Percentiles rank a stretch among this genome's conserved stretches.
Conservation (phyloP, 129 eudicot species). For the Tagetes erecta region DNA sequence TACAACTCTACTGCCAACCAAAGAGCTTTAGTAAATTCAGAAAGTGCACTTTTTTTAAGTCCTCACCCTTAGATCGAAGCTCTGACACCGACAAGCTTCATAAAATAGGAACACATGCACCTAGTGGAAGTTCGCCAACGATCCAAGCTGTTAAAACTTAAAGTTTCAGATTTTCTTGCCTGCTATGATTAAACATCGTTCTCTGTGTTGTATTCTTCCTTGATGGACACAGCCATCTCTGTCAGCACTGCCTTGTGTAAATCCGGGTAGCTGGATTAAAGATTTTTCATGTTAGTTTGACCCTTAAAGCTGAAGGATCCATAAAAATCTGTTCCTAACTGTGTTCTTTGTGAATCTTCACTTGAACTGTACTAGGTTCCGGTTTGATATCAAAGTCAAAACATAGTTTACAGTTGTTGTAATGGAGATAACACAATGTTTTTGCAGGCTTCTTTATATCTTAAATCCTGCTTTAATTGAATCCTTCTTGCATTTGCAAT, state of each 20-base stretch:
- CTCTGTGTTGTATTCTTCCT: background rate
- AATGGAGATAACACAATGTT: background rate
- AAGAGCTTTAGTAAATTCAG: no score
- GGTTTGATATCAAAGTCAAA: background rate
- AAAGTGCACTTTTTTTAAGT: no score
- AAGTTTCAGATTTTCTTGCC: background rate
- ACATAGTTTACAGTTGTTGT: background rate
- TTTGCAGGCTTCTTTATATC: background rate
- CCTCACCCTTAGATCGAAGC: no score
- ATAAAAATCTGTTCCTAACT: background rate
- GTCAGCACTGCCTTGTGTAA: no score
- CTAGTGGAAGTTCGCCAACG: background rate
- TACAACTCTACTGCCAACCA: no score
- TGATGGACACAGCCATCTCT: background rate
- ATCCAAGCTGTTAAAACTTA: background rate
- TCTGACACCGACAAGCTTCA: background rate
- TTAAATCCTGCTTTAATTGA: background rate
- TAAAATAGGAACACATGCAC: background rate
- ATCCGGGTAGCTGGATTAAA: background rate
- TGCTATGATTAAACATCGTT: background rate
- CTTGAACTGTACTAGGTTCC: background rate
- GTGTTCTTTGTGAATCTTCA: background rate
- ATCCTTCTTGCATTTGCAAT: background rate
- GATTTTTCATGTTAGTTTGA: slow-evolving; percentile 1
- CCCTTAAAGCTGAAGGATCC: slow-evolving; percentile 4